These are phyloP conservation scores for Quercus tomentella DNA, from an alignment of 331 rosid species.

Conservation along the genomic window DNA sequence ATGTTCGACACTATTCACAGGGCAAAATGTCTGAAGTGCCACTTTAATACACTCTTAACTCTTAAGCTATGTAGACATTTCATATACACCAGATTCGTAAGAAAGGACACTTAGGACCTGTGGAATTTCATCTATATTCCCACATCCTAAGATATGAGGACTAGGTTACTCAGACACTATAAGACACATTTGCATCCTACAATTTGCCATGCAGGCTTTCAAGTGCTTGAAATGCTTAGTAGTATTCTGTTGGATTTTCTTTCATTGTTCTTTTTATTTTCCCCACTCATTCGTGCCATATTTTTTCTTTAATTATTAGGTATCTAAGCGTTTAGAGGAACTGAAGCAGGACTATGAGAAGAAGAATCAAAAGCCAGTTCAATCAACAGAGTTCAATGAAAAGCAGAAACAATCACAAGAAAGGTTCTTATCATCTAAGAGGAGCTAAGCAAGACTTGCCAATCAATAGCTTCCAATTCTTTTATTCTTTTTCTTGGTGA, in stretches of 20 bases:
- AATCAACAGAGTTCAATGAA: conserved; percentile 24
- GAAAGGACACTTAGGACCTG: background rate
- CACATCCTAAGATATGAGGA: too few species aligned
- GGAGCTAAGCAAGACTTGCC: background rate
- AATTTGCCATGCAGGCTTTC: background rate
- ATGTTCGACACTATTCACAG: background rate
- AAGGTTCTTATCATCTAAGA: background rate
- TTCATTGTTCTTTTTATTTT: background rate
- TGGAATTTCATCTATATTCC: background rate
- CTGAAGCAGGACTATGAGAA: conserved; percentile 60
- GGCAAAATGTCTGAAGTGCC: background rate
- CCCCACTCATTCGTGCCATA: background rate
- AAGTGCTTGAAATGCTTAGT: background rate
- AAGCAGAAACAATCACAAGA: conserved; percentile 24
- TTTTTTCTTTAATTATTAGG: conserved; percentile 36
- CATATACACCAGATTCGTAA: background rate
- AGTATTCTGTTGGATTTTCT: background rate
- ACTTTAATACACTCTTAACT: background rate
- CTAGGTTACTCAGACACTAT: too few species aligned
- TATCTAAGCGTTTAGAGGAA: conserved; percentile 76
- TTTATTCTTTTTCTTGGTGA: background rate
- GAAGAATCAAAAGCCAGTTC: conserved; percentile 46
- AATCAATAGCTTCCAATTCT: background rate
- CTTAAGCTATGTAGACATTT: background rate
- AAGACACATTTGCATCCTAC: too few species aligned